Evolutionary conservation across 345 rosid species (phyloP).

Genomic region (Atalantia buxifolia): DNA sequence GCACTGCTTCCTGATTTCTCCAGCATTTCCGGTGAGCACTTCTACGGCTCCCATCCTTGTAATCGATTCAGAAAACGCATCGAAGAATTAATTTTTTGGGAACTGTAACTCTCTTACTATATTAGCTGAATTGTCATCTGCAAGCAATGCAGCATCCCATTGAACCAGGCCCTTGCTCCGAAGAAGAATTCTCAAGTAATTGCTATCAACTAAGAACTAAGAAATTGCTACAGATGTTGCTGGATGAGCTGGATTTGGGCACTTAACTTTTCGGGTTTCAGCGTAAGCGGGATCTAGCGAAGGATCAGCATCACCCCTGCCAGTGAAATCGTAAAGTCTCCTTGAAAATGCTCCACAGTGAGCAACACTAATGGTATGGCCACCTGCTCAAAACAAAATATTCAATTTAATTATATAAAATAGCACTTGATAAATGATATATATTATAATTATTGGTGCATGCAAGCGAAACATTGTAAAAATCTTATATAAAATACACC

Average conservation of each 20-base stretch:
- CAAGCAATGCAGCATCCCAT: constrained; percentile 60
- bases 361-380: constrained; percentile 58
- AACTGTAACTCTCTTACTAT: too few species aligned
- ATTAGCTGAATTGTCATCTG: background rate
- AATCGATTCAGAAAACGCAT: constrained; percentile 29
- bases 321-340: constrained; percentile 58
- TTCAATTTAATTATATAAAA: too few species aligned
- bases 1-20: constrained; percentile 57
- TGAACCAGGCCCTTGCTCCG: constrained; percentile 38
- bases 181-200: constrained; percentile 35
- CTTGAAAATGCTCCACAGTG: constrained; percentile 40
- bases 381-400: constrained; percentile 33
- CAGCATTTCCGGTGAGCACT: constrained; percentile 31
- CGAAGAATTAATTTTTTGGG: too few species aligned
- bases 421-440: background rate
- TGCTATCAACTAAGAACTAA: constrained; percentile 35
- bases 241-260: constrained; percentile 31
- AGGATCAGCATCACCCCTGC: constrained; percentile 57
- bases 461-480: background rate
- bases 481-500: constrained; percentile 22
- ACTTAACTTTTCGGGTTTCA: constrained; percentile 24
- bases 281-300: constrained; percentile 39
- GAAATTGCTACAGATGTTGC: constrained; percentile 29
- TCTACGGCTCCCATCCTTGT: constrained; percentile 46
- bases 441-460: background rate